Percentiles rank a stretch among this genome's conserved stretches.
phyloP scores from a whole-genome alignment of 805 yeast species.

The Schwanniomyces yamadae region DNA sequence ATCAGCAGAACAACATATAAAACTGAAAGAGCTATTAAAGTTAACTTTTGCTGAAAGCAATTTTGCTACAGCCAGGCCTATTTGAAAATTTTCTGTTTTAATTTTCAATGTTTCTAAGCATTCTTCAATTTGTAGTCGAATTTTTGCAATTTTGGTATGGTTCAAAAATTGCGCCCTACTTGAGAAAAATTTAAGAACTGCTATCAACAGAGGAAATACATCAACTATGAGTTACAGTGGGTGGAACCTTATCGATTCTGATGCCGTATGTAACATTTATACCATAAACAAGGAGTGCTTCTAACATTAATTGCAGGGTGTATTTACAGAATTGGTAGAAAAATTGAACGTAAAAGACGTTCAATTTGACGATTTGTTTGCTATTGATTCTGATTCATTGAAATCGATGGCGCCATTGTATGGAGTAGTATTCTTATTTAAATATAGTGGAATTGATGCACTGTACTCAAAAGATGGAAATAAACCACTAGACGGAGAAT shows the following conservation, averaged over 20 bases:
- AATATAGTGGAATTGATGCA: slow-evolving; percentile 48
- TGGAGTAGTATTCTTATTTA: slow-evolving; percentile 64
- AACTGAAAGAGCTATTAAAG: no score
- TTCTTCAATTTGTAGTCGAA: no score
- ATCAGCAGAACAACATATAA: no score
- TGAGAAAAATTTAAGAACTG: no score
- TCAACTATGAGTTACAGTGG: slow-evolving; percentile 19
- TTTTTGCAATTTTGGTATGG: no score
- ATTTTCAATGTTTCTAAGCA: no score
- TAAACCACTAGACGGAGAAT: slow-evolving; percentile 45
- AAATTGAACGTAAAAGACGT: slow-evolving; percentile 50
- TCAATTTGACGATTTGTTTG: slow-evolving; percentile 57
- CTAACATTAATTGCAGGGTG: slow-evolving; percentile 39
- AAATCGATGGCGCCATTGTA: slow-evolving; percentile 41
- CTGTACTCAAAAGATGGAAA: slow-evolving; percentile 24
- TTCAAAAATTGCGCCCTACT: no score
- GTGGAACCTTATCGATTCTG: slow-evolving; percentile 68
- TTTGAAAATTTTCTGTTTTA: no score
- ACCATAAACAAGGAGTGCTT: background rate
- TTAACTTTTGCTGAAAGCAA: no score
- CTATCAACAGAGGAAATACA: no score
- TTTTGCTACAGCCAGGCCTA: no score
- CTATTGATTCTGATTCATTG: slow-evolving; percentile 48
- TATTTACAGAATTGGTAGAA: slow-evolving; percentile 62
- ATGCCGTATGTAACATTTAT: slow-evolving; percentile 42